phyloP scores from a whole-genome alignment of 2,329 filamentous ascomycete species.

The Epichloe brachyelytri region DNA sequence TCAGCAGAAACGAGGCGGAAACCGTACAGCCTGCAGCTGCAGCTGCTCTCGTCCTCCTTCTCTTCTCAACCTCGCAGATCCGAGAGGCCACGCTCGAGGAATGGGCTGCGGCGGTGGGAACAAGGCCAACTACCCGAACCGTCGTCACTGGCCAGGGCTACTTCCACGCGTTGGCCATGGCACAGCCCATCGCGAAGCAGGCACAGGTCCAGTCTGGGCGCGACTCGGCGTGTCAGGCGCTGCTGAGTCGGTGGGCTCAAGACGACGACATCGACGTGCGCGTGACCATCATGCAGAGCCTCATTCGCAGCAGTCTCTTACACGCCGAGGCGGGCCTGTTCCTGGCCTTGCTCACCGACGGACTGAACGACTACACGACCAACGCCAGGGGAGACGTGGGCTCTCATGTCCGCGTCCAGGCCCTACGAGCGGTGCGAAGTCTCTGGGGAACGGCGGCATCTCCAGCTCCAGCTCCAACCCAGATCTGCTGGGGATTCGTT shows the following conservation, averaged over 20 bases:
- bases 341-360: slow-evolving; percentile 35
- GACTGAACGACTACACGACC: slow-evolving; percentile 81
- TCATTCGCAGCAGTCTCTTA: slow-evolving; percentile 34
- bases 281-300: slow-evolving; percentile 41
- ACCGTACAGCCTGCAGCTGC: slow-evolving; percentile 35
- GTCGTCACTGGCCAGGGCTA: slow-evolving; percentile 33
- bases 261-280: slow-evolving; percentile 39
- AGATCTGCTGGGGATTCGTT: slow-evolving; percentile 19
- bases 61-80: slow-evolving; percentile 26
- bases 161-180: slow-evolving; percentile 39
- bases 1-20: slow-evolving; percentile 37
- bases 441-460: slow-evolving; percentile 32
- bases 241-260: slow-evolving; percentile 39
- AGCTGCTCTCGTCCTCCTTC: slow-evolving; percentile 36
- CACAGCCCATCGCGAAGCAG: slow-evolving; percentile 28
- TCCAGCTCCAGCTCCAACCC: slow-evolving; percentile 7
- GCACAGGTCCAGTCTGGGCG: slow-evolving; percentile 5
- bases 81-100: slow-evolving; percentile 27
- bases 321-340: slow-evolving; percentile 27
- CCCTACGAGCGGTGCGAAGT: slow-evolving; percentile 60
- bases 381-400: slow-evolving; percentile 84
- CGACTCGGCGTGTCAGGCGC: slow-evolving; percentile 28
- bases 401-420: slow-evolving; percentile 71
- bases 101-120: slow-evolving; percentile 33
- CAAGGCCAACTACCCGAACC: slow-evolving; percentile 19